phyloP scores from a whole-genome alignment of 495 filamentous ascomycete genomes.

The Pyronema omphalodes region DNA sequence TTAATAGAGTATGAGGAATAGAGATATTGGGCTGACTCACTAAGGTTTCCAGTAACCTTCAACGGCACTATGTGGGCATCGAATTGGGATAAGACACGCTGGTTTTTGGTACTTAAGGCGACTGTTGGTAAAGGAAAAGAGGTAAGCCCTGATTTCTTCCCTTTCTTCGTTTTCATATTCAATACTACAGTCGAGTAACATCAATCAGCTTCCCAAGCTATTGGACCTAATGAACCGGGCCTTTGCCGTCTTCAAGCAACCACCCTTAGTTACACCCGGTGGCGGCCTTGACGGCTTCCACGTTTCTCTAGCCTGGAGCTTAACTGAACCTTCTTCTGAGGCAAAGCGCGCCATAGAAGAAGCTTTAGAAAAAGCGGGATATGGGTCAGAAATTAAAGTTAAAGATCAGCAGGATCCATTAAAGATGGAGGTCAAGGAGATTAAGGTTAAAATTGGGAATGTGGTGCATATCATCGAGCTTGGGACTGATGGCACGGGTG shows the following conservation, averaged over 20 bases:
- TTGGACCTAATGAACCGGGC: constrained; percentile 46
- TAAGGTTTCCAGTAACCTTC: constrained; percentile 34
- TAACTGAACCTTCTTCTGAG: constrained; percentile 22
- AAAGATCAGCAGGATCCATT: constrained; percentile 13
- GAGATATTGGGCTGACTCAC: constrained; percentile 31
- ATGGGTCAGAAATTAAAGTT: constrained; percentile 19
- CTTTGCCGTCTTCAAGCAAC: constrained; percentile 43
- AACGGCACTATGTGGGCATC: constrained; percentile 45
- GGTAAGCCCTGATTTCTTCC: constrained; percentile 6
- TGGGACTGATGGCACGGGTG: not conserved
- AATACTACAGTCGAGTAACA: constrained; percentile 2
- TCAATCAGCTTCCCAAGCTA: constrained; percentile 40
- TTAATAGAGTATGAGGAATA: constrained; percentile 7
- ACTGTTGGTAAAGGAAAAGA: constrained; percentile 26
- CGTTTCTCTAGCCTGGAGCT: constrained; percentile 62
- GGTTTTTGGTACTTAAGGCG: constrained; percentile 63
- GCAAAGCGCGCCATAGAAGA: constrained; percentile 13
- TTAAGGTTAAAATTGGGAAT: constrained; percentile 71
- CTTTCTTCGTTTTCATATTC: not conserved
- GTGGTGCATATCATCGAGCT: constrained; percentile 29
- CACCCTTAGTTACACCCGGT: constrained; percentile 41
- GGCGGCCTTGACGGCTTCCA: constrained; percentile 47
- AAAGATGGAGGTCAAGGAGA: constrained; percentile 29
- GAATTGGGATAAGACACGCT: constrained; percentile 57
- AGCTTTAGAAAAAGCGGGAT: constrained; percentile 20